Percentiles rank a stretch among this genome's conserved stretches.
phyloP scores from a whole-genome alignment of 371 early-diverging fungal genomes.

The Syncephalastrum monosporum region DNA sequence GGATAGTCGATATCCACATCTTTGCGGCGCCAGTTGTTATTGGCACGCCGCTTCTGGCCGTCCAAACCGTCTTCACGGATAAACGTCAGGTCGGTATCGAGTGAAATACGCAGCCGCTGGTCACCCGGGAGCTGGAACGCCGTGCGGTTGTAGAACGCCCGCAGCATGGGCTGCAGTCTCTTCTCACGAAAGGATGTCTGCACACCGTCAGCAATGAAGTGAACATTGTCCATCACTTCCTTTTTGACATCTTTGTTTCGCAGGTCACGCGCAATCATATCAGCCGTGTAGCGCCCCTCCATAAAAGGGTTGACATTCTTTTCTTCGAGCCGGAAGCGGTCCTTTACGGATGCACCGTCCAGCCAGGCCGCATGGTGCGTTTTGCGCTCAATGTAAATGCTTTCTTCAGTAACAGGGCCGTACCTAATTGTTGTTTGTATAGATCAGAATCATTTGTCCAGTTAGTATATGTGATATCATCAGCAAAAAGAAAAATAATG shows the following conservation, averaged over 20 bases:
- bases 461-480: background rate
- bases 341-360: slow-evolving; percentile 79
- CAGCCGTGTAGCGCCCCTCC: slow-evolving; percentile 84
- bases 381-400: slow-evolving; percentile 89
- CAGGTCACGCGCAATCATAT: slow-evolving; percentile 77
- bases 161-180: slow-evolving; percentile 72
- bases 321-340: slow-evolving; percentile 48
- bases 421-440: slow-evolving; percentile 23
- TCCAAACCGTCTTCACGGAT: slow-evolving; percentile 76
- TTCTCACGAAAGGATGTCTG: slow-evolving; percentile 68
- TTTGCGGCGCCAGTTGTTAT: slow-evolving; percentile 85
- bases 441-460: background rate
- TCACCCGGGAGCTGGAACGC: slow-evolving; percentile 96
- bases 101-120: slow-evolving; percentile 88
- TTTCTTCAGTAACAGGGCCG: slow-evolving; percentile 55
- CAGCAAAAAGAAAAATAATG: slow-evolving; percentile 4
- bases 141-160: slow-evolving; percentile 93
- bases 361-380: slow-evolving; percentile 91
- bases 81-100: slow-evolving; percentile 95
- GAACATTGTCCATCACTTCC: slow-evolving; percentile 67
- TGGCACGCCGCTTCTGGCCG: too few relatives aligned
- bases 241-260: slow-evolving; percentile 64
- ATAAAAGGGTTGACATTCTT: slow-evolving; percentile 33
- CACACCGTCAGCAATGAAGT: slow-evolving; percentile 69
- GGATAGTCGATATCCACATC: slow-evolving; percentile 88